Evolutionary conservation across 352 stramenopile genomes (phyloP).

Genomic region (Phytophthora pinifolia): DNA sequence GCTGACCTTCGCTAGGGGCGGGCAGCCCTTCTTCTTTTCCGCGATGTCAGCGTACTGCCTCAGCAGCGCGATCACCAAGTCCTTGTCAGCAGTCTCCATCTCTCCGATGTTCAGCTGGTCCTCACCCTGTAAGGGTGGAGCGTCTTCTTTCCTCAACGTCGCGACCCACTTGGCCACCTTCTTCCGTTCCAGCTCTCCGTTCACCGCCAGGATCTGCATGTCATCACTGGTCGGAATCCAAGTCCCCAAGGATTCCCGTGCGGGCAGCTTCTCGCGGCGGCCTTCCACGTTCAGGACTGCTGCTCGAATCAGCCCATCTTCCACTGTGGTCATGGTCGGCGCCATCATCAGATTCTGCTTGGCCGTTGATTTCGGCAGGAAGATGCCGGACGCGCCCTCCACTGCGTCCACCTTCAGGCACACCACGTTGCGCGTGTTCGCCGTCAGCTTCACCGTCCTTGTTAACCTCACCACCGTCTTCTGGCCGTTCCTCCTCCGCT

Average conservation of each 20-base stretch:
- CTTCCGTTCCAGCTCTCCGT: constrained; percentile 5
- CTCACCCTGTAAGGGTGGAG: too few relatives aligned
- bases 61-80: too few relatives aligned
- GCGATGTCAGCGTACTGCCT: too few relatives aligned
- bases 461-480: background rate
- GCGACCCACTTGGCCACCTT: too few relatives aligned
- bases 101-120: too few relatives aligned
- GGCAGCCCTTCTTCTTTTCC: too few relatives aligned
- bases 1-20: too few relatives aligned
- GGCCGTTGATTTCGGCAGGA: background rate
- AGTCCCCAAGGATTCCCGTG: background rate
- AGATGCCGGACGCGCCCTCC: constrained; percentile 2
- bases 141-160: too few relatives aligned
- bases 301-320: background rate
- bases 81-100: too few relatives aligned
- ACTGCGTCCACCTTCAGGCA: constrained; percentile 1
- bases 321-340: background rate
- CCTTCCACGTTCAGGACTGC: constrained; percentile 20
- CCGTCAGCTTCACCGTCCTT: constrained; percentile 7
- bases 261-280: background rate
- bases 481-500: background rate
- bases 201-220: constrained; percentile 6
- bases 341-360: constrained; percentile 7
- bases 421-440: constrained; percentile 6
- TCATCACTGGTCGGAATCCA: constrained; percentile 12